phyloP scores from a whole-genome alignment of 441 rosid genomes.

The Lepidium campestre region DNA sequence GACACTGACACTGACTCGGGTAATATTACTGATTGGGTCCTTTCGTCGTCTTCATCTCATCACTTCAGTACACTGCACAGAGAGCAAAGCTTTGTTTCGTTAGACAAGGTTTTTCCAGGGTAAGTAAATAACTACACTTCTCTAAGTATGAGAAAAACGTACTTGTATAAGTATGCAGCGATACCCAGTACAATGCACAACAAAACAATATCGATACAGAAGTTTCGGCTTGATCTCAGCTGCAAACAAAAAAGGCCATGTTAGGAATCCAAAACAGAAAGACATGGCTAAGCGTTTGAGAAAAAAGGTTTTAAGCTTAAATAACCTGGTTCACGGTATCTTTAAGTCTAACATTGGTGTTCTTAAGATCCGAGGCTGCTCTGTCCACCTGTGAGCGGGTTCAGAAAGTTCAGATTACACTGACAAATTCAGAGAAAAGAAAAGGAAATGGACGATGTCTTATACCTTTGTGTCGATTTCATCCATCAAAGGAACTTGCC shows the following conservation, averaged over 20 bases:
- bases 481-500: slow-evolving; percentile 96
- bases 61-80: slow-evolving; percentile 72
- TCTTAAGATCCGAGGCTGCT: slow-evolving; percentile 88
- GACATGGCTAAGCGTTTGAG: background rate
- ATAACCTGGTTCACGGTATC: slow-evolving; percentile 88
- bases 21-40: slow-evolving; percentile 1
- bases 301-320: slow-evolving; percentile 8
- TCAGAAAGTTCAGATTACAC: background rate
- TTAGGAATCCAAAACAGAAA: background rate
- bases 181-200: slow-evolving; percentile 80
- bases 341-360: slow-evolving; percentile 90
- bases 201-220: slow-evolving; percentile 81
- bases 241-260: slow-evolving; percentile 31
- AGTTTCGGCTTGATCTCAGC: slow-evolving; percentile 92
- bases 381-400: slow-evolving; percentile 66
- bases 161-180: slow-evolving; percentile 96
- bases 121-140: background rate
- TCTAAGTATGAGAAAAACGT: slow-evolving; percentile 27
- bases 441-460: background rate
- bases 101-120: background rate
- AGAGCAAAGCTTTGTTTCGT: slow-evolving; percentile 3
- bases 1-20: slow-evolving; percentile 13
- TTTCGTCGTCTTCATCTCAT: slow-evolving; percentile 29
- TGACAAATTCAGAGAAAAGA: background rate
- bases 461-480: slow-evolving; percentile 88